These are phyloP conservation scores for Colletotrichum falcatum DNA, from an alignment of 2,329 filamentous ascomycete species.

Conservation along the genomic window DNA sequence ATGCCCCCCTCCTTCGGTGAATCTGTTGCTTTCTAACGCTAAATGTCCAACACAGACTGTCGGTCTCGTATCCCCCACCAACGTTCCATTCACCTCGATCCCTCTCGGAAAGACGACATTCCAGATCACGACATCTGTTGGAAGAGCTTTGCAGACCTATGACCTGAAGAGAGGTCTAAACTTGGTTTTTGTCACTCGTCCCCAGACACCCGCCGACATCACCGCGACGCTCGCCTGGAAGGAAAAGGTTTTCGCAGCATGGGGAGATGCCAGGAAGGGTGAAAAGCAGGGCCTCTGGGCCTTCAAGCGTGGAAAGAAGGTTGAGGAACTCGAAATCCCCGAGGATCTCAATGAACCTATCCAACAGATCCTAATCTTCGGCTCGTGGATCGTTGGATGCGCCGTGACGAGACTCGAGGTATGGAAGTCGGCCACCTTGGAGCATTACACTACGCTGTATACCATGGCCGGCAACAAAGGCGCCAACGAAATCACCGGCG, in stretches of 20 bases:
- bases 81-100: conserved; percentile 89
- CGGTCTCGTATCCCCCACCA: conserved; percentile 90
- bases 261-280: conserved; percentile 72
- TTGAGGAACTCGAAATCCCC: conserved; percentile 79
- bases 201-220: conserved; percentile 87
- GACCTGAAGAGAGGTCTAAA: conserved; percentile 91
- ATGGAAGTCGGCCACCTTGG: conserved; percentile 85
- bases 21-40: conserved; percentile 15
- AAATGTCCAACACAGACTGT: conserved; percentile 72
- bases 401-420: conserved; percentile 83
- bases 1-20: conserved; percentile 52
- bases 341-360: conserved; percentile 76
- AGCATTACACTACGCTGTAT: conserved; percentile 90
- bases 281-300: conserved; percentile 82
- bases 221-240: conserved; percentile 92
- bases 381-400: conserved; percentile 90
- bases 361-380: conserved; percentile 83
- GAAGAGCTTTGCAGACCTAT: conserved; percentile 92
- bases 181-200: conserved; percentile 91
- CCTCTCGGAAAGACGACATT: conserved; percentile 94
- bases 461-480: conserved; percentile 67
- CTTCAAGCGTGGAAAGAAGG: conserved; percentile 90
- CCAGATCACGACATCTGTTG: conserved; percentile 96
- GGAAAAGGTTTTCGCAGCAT: conserved; percentile 88
- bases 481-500: conserved; percentile 78